Evolutionary conservation across 2,329 filamentous ascomycete species (phyloP).

Genomic region (Alternaria consortialis): DNA sequence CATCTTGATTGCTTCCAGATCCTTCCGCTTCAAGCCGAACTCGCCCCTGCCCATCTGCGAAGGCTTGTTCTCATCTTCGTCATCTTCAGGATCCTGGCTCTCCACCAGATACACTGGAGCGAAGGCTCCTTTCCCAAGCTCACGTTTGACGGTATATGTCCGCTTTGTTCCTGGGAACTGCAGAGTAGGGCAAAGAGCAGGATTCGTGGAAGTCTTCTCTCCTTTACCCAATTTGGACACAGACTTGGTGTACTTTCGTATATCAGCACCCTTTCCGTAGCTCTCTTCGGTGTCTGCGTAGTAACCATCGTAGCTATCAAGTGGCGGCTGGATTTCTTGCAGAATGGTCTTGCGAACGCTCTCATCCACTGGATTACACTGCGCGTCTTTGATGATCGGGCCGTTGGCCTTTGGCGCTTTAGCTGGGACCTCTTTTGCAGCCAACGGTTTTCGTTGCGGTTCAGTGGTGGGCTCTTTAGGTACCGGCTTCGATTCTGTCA

Average conservation of each 20-base stretch:
- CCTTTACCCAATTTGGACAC: conserved; percentile 65
- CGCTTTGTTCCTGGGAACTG: conserved; percentile 71
- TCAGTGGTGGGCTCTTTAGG: conserved; percentile 32
- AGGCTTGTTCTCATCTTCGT: conserved; percentile 54
- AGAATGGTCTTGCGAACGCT: conserved; percentile 78
- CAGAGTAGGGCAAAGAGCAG: conserved; percentile 69
- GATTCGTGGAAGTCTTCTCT: conserved; percentile 69
- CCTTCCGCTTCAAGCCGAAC: conserved; percentile 65
- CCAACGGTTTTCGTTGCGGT: conserved; percentile 25
- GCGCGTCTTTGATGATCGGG: conserved; percentile 79
- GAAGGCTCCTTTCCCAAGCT: conserved; percentile 92
- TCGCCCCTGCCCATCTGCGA: conserved; percentile 69
- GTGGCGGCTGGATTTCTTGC: conserved; percentile 73
- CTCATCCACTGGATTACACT: conserved; percentile 92
- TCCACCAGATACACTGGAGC: conserved; percentile 94
- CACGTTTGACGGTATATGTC: conserved; percentile 80
- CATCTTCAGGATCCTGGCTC: conserved; percentile 64
- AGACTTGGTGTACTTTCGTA: conserved; percentile 81
- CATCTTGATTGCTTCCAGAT: conserved; percentile 90
- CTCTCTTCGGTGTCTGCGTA: conserved; percentile 72
- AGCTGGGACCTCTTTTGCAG: conserved; percentile 53
- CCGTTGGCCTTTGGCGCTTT: conserved; percentile 61
- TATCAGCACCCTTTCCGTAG: conserved; percentile 75
- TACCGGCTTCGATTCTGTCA: conserved; percentile 55
- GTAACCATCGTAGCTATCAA: conserved; percentile 80